Base-by-base conservation (phyloP, 768 basidiomycete genomes). In the Serendipita sp. region DNA sequence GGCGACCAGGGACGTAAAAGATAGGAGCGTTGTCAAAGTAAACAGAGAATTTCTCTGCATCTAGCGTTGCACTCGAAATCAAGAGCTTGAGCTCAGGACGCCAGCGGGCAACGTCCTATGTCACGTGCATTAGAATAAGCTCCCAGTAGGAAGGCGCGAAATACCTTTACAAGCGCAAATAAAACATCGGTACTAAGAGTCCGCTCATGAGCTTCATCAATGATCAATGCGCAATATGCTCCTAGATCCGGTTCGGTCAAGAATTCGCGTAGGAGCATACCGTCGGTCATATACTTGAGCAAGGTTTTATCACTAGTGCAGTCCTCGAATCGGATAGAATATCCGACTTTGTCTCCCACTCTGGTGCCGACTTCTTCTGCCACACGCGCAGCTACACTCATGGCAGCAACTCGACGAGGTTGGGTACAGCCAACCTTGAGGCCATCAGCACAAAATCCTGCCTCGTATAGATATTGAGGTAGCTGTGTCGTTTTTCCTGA, bases 201-300 rank as follows among this genome's bases (percentile, higher is more conserved):
- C 71, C 96, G 79, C 75, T 99, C 96, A 73, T 99, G 96, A 5
- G 96, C 96, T 74, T 99, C 96, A 73, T 99, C 96, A 70, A 99
- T 98, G 70, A 99, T 93, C 70, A 99, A 77, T 35, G 87, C 91
- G 54, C 92, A 86, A 73, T 98, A 99, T 3, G 91, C 91, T 13
- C 91, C 95, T 64, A 99, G 75, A 76, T 94, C 91, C 0, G 96
- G 96, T 74, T 99, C 96, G 8, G 96, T 98, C 71, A 99, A 76
- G 75, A 98, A 98, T 74, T 98, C 93, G 71, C 96, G 83, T 51
- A 98, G 77, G 32, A 99, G 79, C 96, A 99, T 98, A 38, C 96
- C 96, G 71, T 99, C 96, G 48, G 96, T 99, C 96, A 99, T 96
- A 76, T 99, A 99, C 76, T 99, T 98, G 71, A 99, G 79, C 48